Evolutionary conservation across 306 rosid genomes (phyloP).

Genomic region (Ormosia semicastrata): DNA sequence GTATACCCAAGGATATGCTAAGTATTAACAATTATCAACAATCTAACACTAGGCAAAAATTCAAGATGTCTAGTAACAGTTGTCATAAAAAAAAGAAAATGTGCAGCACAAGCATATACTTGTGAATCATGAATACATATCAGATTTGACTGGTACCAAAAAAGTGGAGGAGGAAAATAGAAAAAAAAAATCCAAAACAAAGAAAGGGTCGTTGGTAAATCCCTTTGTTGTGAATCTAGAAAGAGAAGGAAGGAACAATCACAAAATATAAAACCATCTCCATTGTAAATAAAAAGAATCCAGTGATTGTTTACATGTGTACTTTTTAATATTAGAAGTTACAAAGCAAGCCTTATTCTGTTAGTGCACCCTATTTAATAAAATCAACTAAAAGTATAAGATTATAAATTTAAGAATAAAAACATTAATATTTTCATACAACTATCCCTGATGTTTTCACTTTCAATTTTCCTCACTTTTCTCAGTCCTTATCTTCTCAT

Average conservation of each 20-base stretch:
- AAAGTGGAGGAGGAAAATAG: background rate
- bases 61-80: background rate
- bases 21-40: background rate
- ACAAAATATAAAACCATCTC: background rate
- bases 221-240: background rate
- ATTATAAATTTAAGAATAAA: background rate
- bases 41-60: background rate
- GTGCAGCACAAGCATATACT: background rate
- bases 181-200: background rate
- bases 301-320: background rate
- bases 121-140: background rate
- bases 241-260: background rate
- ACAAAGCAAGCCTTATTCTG: background rate
- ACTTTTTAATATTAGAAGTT: background rate
- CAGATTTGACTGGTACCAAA: background rate
- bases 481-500: slow-evolving; percentile 6
- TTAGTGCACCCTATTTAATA: background rate
- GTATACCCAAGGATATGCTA: background rate
- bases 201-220: background rate
- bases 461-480: background rate
- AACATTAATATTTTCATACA: background rate
- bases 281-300: background rate
- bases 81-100: background rate
- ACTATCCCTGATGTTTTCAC: background rate
- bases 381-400: background rate